These are phyloP conservation scores for Paraleonurus japonicus DNA, from an alignment of 257 asterid genomes.

Conservation along the genomic window DNA sequence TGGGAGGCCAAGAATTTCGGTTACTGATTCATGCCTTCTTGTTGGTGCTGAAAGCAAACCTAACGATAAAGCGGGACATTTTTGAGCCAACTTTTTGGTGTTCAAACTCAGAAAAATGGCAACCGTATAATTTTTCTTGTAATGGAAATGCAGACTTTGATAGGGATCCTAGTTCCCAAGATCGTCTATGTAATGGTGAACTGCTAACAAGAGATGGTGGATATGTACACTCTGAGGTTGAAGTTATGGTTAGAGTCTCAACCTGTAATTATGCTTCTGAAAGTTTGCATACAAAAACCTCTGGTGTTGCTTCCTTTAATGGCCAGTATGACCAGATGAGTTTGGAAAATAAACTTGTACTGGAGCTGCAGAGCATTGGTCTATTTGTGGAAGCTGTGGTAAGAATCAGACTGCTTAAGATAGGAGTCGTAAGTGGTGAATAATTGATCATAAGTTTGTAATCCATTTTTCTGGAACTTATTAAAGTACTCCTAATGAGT, in stretches of 20 bases:
- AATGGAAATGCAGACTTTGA: constrained; percentile 47
- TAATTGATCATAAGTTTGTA: constrained; percentile 13
- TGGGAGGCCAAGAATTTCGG: constrained; percentile 45
- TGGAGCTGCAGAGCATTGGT: constrained; percentile 73
- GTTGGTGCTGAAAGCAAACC: constrained; percentile 45
- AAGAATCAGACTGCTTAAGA: constrained; percentile 27
- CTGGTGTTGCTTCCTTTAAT: constrained; percentile 42
- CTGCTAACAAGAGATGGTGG: constrained; percentile 48
- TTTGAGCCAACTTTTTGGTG: constrained; percentile 51
- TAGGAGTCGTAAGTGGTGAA: background rate
- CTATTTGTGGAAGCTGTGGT: constrained; percentile 65
- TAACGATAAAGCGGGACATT: constrained; percentile 45
- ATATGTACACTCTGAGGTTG: constrained; percentile 63
- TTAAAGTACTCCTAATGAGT: constrained; percentile 6
- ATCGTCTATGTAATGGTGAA: constrained; percentile 50
- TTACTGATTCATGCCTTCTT: constrained; percentile 41
- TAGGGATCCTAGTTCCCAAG: constrained; percentile 37
- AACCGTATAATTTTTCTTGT: constrained; percentile 45
- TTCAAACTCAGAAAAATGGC: constrained; percentile 58
- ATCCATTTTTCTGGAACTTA: constrained; percentile 4
- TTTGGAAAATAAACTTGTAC: constrained; percentile 57
- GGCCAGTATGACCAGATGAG: constrained; percentile 60
- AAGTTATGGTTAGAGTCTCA: constrained; percentile 62
- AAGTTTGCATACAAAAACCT: constrained; percentile 35
- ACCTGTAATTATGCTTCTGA: constrained; percentile 49